Conservation (phyloP, 2,329 filamentous ascomycete genomes). For the Fusarium longipes region DNA sequence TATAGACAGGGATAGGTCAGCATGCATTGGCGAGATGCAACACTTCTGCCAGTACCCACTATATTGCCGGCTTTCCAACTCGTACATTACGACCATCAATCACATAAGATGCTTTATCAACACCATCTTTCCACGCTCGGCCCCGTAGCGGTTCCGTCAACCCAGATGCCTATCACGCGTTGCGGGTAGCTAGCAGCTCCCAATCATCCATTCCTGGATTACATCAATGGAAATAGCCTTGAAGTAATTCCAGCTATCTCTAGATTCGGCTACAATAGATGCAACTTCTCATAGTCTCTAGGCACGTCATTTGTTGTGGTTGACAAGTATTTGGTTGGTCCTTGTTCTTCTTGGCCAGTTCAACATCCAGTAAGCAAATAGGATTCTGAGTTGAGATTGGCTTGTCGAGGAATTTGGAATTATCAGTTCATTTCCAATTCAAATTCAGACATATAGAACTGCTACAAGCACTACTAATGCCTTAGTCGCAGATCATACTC, state of each 20-base stretch:
- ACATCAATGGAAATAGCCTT: not conserved
- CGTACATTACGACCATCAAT: slow-evolving; percentile 39
- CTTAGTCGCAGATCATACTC: not conserved
- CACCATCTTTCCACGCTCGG: slow-evolving; percentile 21
- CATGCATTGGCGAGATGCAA: slow-evolving; percentile 26
- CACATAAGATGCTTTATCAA: slow-evolving; percentile 41
- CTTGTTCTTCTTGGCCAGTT: slow-evolving; percentile 19
- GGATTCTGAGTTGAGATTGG: not conserved
- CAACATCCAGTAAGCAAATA: not conserved
- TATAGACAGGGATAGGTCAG: slow-evolving; percentile 12
- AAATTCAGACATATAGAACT: too few species aligned
- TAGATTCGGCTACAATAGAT: not conserved
- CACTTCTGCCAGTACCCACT: slow-evolving; percentile 14
- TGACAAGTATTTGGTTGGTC: slow-evolving; percentile 7
- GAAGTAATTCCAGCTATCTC: not conserved
- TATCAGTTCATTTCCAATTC: not conserved
- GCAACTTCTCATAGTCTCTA: not conserved
- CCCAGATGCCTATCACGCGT: not conserved
- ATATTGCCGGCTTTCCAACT: not conserved
- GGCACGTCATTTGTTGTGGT: not conserved
- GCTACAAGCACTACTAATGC: not conserved
- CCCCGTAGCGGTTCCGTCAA: slow-evolving; percentile 32
- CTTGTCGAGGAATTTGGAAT: not conserved
- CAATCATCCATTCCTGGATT: not conserved
- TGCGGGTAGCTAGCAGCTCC: not conserved